phyloP scores from a whole-genome alignment of 1,284 basidiomycete genomes.

The Coniferiporia sulphurascens region DNA sequence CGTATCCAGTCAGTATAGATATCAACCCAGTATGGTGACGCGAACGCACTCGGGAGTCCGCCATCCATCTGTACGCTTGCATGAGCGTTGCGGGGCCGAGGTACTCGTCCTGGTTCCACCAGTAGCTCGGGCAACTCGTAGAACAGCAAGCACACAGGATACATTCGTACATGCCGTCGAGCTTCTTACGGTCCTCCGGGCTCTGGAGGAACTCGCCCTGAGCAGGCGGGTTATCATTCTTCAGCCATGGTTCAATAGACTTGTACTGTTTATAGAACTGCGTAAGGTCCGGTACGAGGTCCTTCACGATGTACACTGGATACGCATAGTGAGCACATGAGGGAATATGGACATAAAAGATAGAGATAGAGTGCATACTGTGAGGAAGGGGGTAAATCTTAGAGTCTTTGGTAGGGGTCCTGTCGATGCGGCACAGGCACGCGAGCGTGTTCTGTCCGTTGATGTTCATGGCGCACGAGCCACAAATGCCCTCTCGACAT shows the following conservation, averaged over 20 bases:
- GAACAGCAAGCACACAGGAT: conserved; percentile 95
- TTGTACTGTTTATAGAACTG: conserved; percentile 99
- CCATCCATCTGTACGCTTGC: conserved; percentile 97
- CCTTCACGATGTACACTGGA: conserved; percentile 99
- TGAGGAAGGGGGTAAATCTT: conserved; percentile 99
- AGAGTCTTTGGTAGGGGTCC: conserved; percentile 60
- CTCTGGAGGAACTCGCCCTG: conserved; percentile 86
- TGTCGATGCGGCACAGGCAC: conserved; percentile 93
- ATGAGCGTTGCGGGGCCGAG: conserved; percentile 95
- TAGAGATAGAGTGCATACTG: conserved; percentile 54
- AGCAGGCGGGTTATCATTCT: conserved; percentile 87
- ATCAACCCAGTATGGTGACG: neutral
- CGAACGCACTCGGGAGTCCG: conserved; percentile 84
- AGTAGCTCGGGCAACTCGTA: conserved; percentile 93
- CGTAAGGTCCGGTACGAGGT: conserved; percentile 88
- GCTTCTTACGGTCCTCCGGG: conserved; percentile 88
- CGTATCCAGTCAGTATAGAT: neutral
- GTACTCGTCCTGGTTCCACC: conserved; percentile 99
- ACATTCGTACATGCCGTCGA: conserved; percentile 97
- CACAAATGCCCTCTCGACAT: conserved; percentile 97
- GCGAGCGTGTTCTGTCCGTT: conserved; percentile 97
- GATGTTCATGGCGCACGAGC: conserved; percentile 99
- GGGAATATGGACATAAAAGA: neutral
- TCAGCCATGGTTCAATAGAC: conserved; percentile 92
- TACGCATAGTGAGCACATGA: neutral